Evolutionary conservation across 257 asterid species (phyloP).

Genomic region (Ajuga chamaepitys): DNA sequence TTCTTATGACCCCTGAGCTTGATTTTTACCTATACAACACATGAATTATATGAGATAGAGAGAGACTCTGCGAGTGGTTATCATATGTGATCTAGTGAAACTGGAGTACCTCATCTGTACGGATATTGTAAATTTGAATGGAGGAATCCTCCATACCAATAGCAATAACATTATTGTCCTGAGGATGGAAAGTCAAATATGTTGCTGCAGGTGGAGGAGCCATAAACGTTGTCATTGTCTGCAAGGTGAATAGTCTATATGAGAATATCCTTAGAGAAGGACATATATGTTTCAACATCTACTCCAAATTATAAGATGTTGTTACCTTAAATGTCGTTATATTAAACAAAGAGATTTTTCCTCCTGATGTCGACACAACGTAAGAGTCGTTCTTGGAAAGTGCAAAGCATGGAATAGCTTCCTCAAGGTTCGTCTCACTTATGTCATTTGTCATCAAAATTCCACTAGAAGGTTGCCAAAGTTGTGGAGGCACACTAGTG

Average conservation of each 20-base stretch:
- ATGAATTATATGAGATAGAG: not conserved
- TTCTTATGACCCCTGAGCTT: constrained; percentile 59
- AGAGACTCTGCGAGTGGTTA: not conserved
- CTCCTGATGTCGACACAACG: constrained; percentile 72
- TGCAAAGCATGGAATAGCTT: constrained; percentile 69
- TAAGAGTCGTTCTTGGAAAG: constrained; percentile 59
- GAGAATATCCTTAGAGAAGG: not conserved
- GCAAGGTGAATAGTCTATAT: constrained; percentile 17
- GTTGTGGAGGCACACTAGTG: constrained; percentile 38
- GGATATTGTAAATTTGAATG: constrained; percentile 50
- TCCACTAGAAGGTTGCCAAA: constrained; percentile 68
- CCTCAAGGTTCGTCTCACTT: constrained; percentile 49
- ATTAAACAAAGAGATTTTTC: constrained; percentile 56
- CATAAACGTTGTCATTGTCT: constrained; percentile 63
- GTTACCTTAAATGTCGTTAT: constrained; percentile 60
- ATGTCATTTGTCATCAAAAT: constrained; percentile 57
- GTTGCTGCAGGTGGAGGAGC: constrained; percentile 74
- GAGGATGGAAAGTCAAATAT: constrained; percentile 55
- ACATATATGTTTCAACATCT: not conserved
- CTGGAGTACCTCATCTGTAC: constrained; percentile 41
- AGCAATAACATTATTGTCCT: constrained; percentile 59
- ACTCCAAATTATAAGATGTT: not conserved
- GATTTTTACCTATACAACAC: constrained; percentile 34
- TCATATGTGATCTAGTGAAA: not conserved
- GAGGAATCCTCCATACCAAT: constrained; percentile 71